Conservation (phyloP, 176 grass and related monocot species). For the Chrysopogon serrulatus region DNA sequence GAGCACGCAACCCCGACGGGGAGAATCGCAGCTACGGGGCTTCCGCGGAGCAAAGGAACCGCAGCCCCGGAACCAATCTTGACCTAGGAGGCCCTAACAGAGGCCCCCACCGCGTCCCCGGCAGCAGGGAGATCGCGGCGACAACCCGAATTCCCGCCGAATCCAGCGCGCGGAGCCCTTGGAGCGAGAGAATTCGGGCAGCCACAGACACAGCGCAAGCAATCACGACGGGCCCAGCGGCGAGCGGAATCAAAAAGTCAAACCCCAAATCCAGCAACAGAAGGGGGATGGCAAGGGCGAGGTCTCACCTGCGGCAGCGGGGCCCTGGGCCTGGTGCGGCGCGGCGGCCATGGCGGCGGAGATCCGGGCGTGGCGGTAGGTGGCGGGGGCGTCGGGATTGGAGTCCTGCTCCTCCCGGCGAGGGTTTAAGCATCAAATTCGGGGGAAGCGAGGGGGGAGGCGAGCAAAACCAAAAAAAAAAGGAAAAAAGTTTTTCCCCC, state of each 20-base stretch:
- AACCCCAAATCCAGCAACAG: not conserved
- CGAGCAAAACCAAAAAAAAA: not conserved
- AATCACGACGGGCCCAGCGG: not conserved
- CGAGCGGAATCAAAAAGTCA: not conserved
- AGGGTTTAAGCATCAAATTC: conserved; percentile 36
- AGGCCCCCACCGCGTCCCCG: not conserved
- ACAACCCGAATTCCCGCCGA: not conserved
- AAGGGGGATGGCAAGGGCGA: too few species aligned
- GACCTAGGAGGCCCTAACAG: not conserved
- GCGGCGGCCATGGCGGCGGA: conserved; percentile 34
- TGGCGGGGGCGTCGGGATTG: conserved; percentile 9
- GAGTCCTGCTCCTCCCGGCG: conserved; percentile 1
- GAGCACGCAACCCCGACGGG: not conserved
- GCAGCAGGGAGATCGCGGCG: not conserved
- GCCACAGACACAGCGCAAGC: not conserved
- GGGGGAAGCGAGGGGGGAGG: not conserved
- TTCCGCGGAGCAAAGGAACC: not conserved
- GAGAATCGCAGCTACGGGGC: not conserved
- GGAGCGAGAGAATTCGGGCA: not conserved
- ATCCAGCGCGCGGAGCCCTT: not conserved
- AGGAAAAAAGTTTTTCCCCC: not conserved
- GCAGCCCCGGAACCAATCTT: not conserved
- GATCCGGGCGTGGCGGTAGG: conserved; percentile 11
- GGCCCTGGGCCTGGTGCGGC: conserved; percentile 25
- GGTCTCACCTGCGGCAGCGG: not conserved